phyloP scores from a whole-genome alignment of 345 rosid genomes.

The Clarkia xantiana region DNA sequence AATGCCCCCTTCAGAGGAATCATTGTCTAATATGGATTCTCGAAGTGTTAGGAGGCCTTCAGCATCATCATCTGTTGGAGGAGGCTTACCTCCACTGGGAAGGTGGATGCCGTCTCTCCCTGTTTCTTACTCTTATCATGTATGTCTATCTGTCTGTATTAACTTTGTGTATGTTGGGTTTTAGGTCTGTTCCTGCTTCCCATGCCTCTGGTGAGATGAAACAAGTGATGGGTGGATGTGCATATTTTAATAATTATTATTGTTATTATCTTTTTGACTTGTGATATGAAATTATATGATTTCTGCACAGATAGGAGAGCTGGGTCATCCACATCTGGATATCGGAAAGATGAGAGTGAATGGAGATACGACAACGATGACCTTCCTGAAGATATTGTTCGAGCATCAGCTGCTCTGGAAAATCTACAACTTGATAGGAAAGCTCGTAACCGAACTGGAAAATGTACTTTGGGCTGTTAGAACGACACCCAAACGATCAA shows the following conservation, averaged over 20 bases:
- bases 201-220: slow-evolving; percentile 57
- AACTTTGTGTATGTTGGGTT: neutral
- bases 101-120: slow-evolving; percentile 27
- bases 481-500: too few relatives aligned
- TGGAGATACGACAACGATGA: slow-evolving; percentile 72
- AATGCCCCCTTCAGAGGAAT: slow-evolving; percentile 29
- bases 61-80: slow-evolving; percentile 65
- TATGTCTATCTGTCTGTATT: slow-evolving; percentile 3
- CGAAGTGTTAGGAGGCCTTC: slow-evolving; percentile 54
- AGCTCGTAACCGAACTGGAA: slow-evolving; percentile 65
- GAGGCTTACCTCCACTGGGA: slow-evolving; percentile 82
- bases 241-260: neutral
- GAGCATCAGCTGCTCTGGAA: slow-evolving; percentile 73
- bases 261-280: slow-evolving; percentile 3
- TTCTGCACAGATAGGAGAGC: slow-evolving; percentile 57
- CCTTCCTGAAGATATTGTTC: slow-evolving; percentile 49
- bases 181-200: slow-evolving; percentile 41
- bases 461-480: too few relatives aligned
- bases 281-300: slow-evolving; percentile 8
- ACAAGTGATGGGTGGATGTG: neutral
- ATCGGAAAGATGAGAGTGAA: slow-evolving; percentile 66
- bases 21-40: slow-evolving; percentile 42
- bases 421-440: slow-evolving; percentile 93
- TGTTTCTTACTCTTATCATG: neutral
- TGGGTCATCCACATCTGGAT: slow-evolving; percentile 57